Evolutionary conservation across 495 filamentous ascomycete species (phyloP).

Genomic region (Corynascus novoguineensis): DNA sequence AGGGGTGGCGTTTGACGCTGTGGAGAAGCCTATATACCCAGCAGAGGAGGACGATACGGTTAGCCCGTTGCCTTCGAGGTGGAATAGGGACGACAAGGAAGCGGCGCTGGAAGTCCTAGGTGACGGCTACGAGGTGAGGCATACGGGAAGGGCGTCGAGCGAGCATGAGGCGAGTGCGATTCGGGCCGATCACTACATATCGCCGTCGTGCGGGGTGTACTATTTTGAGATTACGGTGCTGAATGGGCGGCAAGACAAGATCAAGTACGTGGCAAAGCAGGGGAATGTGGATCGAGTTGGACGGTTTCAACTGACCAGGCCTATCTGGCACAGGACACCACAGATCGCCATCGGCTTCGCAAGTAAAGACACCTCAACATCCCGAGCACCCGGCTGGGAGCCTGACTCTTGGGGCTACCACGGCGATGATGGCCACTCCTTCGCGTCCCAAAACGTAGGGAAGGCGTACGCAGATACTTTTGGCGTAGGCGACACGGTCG

Average conservation of each 20-base stretch:
- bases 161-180: conserved; percentile 81
- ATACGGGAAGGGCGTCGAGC: conserved; percentile 40
- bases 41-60: conserved; percentile 47
- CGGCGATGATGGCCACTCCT: conserved; percentile 89
- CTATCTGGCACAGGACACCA: conserved; percentile 46
- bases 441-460: conserved; percentile 66
- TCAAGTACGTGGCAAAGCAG: conserved; percentile 51
- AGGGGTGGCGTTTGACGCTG: conserved; percentile 78
- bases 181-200: conserved; percentile 84
- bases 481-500: conserved; percentile 68
- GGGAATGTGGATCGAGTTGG: not conserved
- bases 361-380: conserved; percentile 64
- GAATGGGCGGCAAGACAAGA: conserved; percentile 72
- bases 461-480: conserved; percentile 73
- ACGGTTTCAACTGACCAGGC: not conserved
- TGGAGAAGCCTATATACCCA: conserved; percentile 53
- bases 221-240: conserved; percentile 93
- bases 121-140: conserved; percentile 76
- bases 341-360: conserved; percentile 90
- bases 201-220: conserved; percentile 87
- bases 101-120: conserved; percentile 64
- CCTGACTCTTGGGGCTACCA: conserved; percentile 96
- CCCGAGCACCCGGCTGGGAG: conserved; percentile 89
- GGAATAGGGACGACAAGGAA: conserved; percentile 75
- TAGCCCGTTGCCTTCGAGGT: conserved; percentile 69